These are phyloP conservation scores for Xylaria sp. DNA, from an alignment of 2,329 filamentous ascomycete species.

Conservation along the genomic window DNA sequence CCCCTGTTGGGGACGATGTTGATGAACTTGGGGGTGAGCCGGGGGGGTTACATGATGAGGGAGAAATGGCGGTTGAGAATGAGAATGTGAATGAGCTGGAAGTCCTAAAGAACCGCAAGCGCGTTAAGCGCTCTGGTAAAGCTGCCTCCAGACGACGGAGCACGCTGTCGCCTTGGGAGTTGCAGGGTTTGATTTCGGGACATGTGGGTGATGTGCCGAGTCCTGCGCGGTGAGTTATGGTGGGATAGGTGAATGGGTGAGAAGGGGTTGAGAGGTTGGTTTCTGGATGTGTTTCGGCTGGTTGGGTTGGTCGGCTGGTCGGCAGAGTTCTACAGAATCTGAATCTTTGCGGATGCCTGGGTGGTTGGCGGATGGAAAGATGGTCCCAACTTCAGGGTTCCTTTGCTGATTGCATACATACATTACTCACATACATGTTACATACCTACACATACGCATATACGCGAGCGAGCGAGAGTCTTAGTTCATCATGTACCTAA, in stretches of 20 bases:
- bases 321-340: too few species aligned
- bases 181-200: conserved; percentile 73
- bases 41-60: not conserved
- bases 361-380: not conserved
- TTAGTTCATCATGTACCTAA: conserved; percentile 1
- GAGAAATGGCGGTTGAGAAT: not conserved
- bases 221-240: conserved; percentile 31
- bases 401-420: not conserved
- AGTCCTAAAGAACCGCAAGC: conserved; percentile 38
- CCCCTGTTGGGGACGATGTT: not conserved
- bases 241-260: not conserved
- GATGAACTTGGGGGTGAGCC: conserved; percentile 21
- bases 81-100: conserved; percentile 6
- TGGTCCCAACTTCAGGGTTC: not conserved
- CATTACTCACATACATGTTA: not conserved
- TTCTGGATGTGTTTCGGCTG: not conserved
- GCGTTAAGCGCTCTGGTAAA: conserved; percentile 64
- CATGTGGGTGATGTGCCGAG: conserved; percentile 50
- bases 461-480: not conserved
- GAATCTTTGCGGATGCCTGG: too few species aligned
- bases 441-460: not conserved
- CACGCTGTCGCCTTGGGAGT: conserved; percentile 79
- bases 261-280: not conserved
- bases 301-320: not conserved
- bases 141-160: conserved; percentile 73